These are phyloP conservation scores for Neurospora sp. DNA, from an alignment of 495 filamentous ascomycete species.

Conservation along the genomic window DNA sequence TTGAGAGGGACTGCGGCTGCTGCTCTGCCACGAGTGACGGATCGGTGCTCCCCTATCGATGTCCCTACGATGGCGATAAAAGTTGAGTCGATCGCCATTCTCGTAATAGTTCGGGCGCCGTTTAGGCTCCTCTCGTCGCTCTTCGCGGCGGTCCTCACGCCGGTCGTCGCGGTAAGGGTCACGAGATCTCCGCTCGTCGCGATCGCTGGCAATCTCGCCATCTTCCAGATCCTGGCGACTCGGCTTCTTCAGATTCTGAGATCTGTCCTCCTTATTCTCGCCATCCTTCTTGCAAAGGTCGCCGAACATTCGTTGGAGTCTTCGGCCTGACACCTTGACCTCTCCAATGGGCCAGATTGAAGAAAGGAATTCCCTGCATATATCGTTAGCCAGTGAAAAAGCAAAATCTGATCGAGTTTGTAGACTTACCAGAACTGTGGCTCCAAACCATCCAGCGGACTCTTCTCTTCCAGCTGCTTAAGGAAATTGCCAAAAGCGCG, in stretches of 20 bases:
- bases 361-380: conserved; percentile 25
- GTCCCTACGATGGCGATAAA: conserved; percentile 21
- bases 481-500: conserved; percentile 37
- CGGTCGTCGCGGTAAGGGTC: conserved; percentile 27
- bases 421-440: conserved; percentile 35
- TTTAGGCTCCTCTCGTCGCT: conserved; percentile 22
- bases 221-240: conserved; percentile 22
- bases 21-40: conserved; percentile 22
- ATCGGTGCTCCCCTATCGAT: conserved; percentile 14
- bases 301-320: conserved; percentile 38
- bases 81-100: conserved; percentile 24
- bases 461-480: conserved; percentile 25
- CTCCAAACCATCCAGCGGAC: conserved; percentile 28
- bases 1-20: conserved; percentile 18
- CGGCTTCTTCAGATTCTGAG: conserved; percentile 5
- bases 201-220: conserved; percentile 26
- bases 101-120: conserved; percentile 23
- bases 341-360: conserved; percentile 32
- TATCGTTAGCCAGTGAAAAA: conserved; percentile 7
- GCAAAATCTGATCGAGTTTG: not conserved
- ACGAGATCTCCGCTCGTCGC: conserved; percentile 24
- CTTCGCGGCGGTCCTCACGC: conserved; percentile 17
- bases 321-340: conserved; percentile 24
- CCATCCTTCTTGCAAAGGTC: conserved; percentile 26
- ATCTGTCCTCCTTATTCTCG: conserved; percentile 13